Conservation (phyloP, 352 stramenopile genomes). For the Thalassiosira mediterranea region DNA sequence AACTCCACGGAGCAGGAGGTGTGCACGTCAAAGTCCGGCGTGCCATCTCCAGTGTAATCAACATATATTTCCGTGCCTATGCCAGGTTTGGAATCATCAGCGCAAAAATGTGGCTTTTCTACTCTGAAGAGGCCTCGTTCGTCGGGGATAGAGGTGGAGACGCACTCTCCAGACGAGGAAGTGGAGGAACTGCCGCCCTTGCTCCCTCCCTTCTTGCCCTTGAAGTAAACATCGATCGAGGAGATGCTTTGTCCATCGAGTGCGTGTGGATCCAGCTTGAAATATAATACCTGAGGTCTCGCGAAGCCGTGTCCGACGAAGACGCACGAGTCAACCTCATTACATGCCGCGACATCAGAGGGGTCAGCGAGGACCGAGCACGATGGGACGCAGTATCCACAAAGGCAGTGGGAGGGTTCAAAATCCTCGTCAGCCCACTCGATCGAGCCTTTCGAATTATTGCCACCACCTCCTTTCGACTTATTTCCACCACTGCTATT, state of each 20-base stretch:
- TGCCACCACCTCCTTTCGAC: neutral
- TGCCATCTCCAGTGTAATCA: constrained; percentile 4
- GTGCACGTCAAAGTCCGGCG: neutral
- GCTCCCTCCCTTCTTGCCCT: constrained; percentile 3
- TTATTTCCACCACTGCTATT: neutral
- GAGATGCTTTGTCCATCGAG: neutral
- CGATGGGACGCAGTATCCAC: constrained; percentile 15
- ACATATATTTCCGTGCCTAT: constrained; percentile 6
- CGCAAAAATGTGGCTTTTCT: constrained; percentile 6
- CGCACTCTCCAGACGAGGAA: too few species aligned
- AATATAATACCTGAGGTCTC: constrained; percentile 13
- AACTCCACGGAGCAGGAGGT: constrained; percentile 6
- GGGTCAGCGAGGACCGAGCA: neutral
- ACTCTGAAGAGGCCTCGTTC: constrained; percentile 4
- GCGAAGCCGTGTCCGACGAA: constrained; percentile 15
- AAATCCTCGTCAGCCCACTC: neutral
- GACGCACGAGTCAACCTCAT: constrained; percentile 1
- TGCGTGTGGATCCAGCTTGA: neutral
- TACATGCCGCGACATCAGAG: neutral
- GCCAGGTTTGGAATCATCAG: constrained; percentile 2
- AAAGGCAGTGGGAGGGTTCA: too few species aligned
- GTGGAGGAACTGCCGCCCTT: too few species aligned
- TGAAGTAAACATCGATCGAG: constrained; percentile 10
- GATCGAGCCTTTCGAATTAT: neutral
- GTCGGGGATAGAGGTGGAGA: too few species aligned